phyloP scores from a whole-genome alignment of 2,329 filamentous ascomycete species.

The Penicillium psychrosexuale region DNA sequence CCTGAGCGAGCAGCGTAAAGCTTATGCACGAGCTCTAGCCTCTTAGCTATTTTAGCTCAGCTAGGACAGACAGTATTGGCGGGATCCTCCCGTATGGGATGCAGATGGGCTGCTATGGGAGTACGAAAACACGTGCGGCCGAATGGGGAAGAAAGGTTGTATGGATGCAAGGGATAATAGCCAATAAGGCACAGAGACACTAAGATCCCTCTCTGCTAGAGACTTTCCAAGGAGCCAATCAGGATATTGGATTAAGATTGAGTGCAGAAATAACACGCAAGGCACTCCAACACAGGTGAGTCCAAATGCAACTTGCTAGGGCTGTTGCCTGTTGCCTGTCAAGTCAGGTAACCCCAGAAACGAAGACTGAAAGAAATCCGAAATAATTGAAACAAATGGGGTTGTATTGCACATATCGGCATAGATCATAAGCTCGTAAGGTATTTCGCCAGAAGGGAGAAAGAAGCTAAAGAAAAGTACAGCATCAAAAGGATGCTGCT shows the following conservation, averaged over 20 bases:
- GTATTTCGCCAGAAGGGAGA: conserved; percentile 4
- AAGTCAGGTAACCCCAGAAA: background rate
- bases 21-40: conserved; percentile 13
- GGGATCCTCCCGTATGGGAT: conserved; percentile 6
- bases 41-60: conserved; percentile 9
- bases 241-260: background rate
- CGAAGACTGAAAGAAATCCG: background rate
- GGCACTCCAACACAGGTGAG: conserved; percentile 18
- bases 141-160: conserved; percentile 9
- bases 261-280: conserved; percentile 22
- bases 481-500: background rate
- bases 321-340: background rate
- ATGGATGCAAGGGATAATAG: conserved; percentile 19
- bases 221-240: background rate
- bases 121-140: conserved; percentile 16
- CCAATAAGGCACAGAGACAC: background rate
- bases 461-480: conserved; percentile 1
- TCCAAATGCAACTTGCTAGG: conserved; percentile 4
- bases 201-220: background rate
- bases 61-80: background rate
- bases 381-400: conserved; percentile 1
- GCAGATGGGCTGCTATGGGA: background rate
- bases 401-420: conserved; percentile 9
- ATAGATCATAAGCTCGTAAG: conserved; percentile 10
- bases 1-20: conserved; percentile 7